These are phyloP conservation scores for Leccinum disarticulatum DNA, from an alignment of 768 basidiomycete genomes.

Conservation along the genomic window DNA sequence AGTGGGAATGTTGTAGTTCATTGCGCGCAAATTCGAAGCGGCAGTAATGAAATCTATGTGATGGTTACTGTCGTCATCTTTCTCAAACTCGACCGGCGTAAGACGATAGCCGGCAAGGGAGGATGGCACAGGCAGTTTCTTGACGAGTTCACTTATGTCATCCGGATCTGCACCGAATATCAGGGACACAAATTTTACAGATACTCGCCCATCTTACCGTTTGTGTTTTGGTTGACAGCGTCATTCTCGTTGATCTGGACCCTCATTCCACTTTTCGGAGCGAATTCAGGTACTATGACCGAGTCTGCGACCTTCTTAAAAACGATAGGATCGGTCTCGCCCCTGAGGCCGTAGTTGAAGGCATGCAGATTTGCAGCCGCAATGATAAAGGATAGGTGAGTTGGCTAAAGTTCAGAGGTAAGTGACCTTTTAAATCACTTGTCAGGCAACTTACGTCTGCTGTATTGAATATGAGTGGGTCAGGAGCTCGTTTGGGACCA, in stretches of 20 bases:
- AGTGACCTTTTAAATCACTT: constrained; percentile 6
- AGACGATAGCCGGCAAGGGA: constrained; percentile 96
- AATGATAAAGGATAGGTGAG: constrained; percentile 86
- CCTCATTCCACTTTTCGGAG: constrained; percentile 89
- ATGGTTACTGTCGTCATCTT: constrained; percentile 96
- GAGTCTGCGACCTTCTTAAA: constrained; percentile 85
- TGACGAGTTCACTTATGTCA: constrained; percentile 54
- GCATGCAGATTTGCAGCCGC: constrained; percentile 96
- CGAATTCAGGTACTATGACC: constrained; percentile 87
- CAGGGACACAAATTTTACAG: constrained; percentile 2
- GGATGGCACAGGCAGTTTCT: constrained; percentile 83
- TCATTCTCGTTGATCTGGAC: constrained; percentile 94
- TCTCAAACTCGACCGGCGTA: constrained; percentile 95
- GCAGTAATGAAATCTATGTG: constrained; percentile 99
- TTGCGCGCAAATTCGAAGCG: constrained; percentile 92
- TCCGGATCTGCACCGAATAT: constrained; percentile 40
- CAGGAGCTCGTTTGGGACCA: constrained; percentile 96
- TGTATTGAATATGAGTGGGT: constrained; percentile 82
- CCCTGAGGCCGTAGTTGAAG: constrained; percentile 95
- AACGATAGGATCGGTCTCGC: constrained; percentile 72
- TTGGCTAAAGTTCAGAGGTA: constrained; percentile 49
- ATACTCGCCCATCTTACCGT: constrained; percentile 21
- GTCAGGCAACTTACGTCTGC: constrained; percentile 63
- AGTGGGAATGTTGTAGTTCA: constrained; percentile 86
- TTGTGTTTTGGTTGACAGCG: constrained; percentile 62